Evolutionary conservation across 805 yeast species (phyloP), one percentile per base, ranked within the genome.

Genomic region (Wilhelminamyces savonicus): DNA sequence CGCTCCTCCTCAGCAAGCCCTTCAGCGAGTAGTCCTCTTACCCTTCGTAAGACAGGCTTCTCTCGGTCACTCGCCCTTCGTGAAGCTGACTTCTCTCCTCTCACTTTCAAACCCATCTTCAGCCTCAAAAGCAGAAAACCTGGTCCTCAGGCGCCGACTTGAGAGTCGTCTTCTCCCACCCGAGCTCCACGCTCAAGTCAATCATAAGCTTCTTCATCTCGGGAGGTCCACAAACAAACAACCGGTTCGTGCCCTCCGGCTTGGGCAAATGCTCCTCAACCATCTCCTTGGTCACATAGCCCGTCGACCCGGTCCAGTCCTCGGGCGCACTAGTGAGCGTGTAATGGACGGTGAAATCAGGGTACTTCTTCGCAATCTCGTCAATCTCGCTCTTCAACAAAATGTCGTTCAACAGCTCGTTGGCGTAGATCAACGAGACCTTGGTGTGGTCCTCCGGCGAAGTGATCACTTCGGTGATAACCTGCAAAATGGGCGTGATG

Each of bases 401-500:
- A 35, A 83, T 81, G 55, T 83, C 94, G 44, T 82, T 80, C 39
- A 72, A 82, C 5, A 86, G 74, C 47, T 81, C 83, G 45, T 82
- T 82, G 19, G 86, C 87, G 50, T 67, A 83, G 29, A 83, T 63
- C 40, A 83, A 56, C 3, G 74, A 65, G 31, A 83, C 65, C 30
- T 69, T 66, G 21, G 90, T 80, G 19, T 50, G 21, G 52, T 82
- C 88, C 34, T 69, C 76, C 3, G 85, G 78, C 16, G 78, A 75
- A 12, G 87, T 81, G 37, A 81, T 73, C 29, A 82, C 67, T 35
- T 72, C 72, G 36, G 82, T 77, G 30, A 83, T 64, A 11, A 88
- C 81, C 58, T 87, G 94, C 48, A 82, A 69, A 59, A 85, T 78
- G 22, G 97, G 96, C 7, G 96, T 85, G 39, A 88, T 80, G 30